Conservation (phyloP, 2,329 filamentous ascomycete genomes). For the Penicillium sp. region DNA sequence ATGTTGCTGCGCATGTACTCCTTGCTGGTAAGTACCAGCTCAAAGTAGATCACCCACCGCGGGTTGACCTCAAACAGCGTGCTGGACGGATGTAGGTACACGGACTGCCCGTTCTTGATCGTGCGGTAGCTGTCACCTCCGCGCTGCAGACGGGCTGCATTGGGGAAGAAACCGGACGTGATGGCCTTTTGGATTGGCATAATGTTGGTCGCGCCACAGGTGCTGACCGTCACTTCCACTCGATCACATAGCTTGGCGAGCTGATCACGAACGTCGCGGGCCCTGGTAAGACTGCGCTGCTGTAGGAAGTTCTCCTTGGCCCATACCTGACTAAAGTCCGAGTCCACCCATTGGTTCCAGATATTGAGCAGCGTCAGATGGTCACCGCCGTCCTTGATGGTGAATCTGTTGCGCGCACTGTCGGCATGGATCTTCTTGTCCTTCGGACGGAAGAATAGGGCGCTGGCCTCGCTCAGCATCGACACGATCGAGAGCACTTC, state of each 20-base stretch:
- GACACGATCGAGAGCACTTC: slow-evolving; percentile 92
- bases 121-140: slow-evolving; percentile 87
- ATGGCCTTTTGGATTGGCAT: slow-evolving; percentile 83
- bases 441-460: slow-evolving; percentile 91
- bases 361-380: slow-evolving; percentile 86
- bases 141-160: slow-evolving; percentile 79
- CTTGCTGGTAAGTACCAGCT: slow-evolving; percentile 86
- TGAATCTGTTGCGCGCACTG: slow-evolving; percentile 84
- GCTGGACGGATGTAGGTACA: slow-evolving; percentile 87
- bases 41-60: slow-evolving; percentile 84
- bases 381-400: slow-evolving; percentile 86
- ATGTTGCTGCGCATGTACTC: slow-evolving; percentile 91
- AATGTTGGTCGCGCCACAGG: slow-evolving; percentile 69
- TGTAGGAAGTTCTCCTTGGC: slow-evolving; percentile 91
- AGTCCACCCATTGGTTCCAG: slow-evolving; percentile 94
- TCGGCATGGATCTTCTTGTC: slow-evolving; percentile 98
- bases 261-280: slow-evolving; percentile 89
- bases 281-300: slow-evolving; percentile 82
- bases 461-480: slow-evolving; percentile 85
- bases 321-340: slow-evolving; percentile 86
- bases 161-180: slow-evolving; percentile 90
- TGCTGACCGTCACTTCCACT: slow-evolving; percentile 74
- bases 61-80: slow-evolving; percentile 78
- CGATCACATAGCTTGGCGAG: slow-evolving; percentile 89
- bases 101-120: slow-evolving; percentile 83